phyloP scores from a whole-genome alignment of 148 eudicot genomes.

The Rhododendron ferrugineum region DNA sequence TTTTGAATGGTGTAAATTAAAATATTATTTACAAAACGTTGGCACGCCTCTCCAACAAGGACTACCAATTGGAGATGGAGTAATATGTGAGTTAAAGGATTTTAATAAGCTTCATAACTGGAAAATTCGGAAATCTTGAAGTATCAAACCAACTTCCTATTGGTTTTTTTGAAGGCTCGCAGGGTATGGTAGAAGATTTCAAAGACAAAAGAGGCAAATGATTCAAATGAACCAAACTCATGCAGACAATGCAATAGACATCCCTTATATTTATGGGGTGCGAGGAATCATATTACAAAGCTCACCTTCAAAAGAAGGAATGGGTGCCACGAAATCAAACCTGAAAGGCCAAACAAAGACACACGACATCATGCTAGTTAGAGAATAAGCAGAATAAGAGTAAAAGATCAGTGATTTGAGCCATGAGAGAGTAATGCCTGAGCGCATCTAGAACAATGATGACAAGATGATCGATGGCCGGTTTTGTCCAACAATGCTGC shows the following conservation, averaged over 20 bases:
- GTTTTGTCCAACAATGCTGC: constrained; percentile 67
- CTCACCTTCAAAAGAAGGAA: constrained; percentile 43
- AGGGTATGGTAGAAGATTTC: background rate
- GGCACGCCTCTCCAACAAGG: background rate
- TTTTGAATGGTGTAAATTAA: background rate
- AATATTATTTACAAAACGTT: background rate
- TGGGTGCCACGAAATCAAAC: background rate
- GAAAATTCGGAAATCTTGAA: background rate
- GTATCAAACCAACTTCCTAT: background rate
- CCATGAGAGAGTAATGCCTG: constrained; percentile 28
- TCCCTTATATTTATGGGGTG: background rate
- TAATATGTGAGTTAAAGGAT: background rate
- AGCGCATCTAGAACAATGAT: constrained; percentile 90
- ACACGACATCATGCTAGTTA: background rate
- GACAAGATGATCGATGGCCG: constrained; percentile 65
- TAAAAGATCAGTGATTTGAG: background rate
- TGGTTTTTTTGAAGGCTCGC: background rate
- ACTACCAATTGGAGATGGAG: background rate
- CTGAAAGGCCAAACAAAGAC: background rate
- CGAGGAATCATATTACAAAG: background rate
- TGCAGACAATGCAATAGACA: background rate
- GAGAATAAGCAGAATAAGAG: background rate
- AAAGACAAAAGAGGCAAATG: background rate
- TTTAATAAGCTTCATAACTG: background rate
- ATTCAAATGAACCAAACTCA: background rate